Base-by-base conservation (phyloP, 495 filamentous ascomycete species). In the Cryomyces minteri region DNA sequence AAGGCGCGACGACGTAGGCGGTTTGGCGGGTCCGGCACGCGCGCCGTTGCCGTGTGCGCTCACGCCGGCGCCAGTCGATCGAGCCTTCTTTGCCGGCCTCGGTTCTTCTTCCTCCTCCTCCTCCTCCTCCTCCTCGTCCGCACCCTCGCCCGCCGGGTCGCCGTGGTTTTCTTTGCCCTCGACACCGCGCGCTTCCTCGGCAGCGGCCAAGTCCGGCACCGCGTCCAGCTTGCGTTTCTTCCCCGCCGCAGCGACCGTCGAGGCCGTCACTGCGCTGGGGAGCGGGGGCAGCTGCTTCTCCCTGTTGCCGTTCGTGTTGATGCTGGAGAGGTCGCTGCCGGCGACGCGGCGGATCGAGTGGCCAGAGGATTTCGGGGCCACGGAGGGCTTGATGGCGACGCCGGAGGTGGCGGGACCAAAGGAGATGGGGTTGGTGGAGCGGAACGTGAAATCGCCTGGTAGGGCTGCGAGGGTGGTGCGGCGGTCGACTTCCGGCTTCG, bases 391-490 rank as follows among this genome's bases (percentile, higher is more conserved):
- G 18, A 18, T 12, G 47, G 5, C 44, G 40, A n/a, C 32, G 29
- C 40, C 48, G 18, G 36, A 34, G 8, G 51, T 43, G 11, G 48
- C 47, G 10, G 49, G 49, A 6, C 54, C 54, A 39, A 63, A 63
- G 30, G 43, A 44, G 45, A 62, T 55, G 4, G 48, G 32, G 25
- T 56, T 55, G 41, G 50, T 49, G 12, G 57, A 55, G 41, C 53
- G 52, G 56, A 66, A 66, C 28, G 54, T 61, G 51, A 66, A 66
- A 36, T 57, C 47, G 8, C 47, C 51, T 9, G 62, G 55, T 11
- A 41, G 38, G 14, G 41, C 39, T 11, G 51, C 50, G 40, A 49
- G 39, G 9, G 12, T 43, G 9, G 9, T 30, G n/a, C 18, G 5
- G 37, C 32, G 43, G 6, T 32, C 36, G 10, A 29, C 34, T 9